phyloP scores from a whole-genome alignment of 352 stramenopile genomes.

The Bremia lactucae region DNA sequence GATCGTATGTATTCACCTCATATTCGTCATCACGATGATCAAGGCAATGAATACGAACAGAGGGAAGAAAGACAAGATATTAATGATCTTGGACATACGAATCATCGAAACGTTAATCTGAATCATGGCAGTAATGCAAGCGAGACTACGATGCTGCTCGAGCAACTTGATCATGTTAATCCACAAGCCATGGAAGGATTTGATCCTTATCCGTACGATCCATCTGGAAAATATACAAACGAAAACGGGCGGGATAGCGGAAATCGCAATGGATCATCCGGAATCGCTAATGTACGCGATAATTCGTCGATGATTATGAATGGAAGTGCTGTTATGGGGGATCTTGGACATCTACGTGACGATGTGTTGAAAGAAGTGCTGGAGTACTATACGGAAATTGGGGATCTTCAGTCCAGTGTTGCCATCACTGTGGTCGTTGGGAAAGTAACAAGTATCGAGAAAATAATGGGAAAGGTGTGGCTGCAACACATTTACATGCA shows the following conservation, averaged over 20 bases:
- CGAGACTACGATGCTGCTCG: constrained; percentile 64
- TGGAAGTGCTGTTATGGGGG: constrained; percentile 63
- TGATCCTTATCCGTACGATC: constrained; percentile 75
- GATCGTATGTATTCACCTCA: constrained; percentile 5
- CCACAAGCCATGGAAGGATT: constrained; percentile 81
- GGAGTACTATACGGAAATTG: constrained; percentile 79
- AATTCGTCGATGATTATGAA: constrained; percentile 60
- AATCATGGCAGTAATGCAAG: constrained; percentile 29
- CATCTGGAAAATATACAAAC: constrained; percentile 11
- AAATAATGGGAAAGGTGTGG: constrained; percentile 76
- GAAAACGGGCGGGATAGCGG: constrained; percentile 23
- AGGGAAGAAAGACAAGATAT: too few species aligned
- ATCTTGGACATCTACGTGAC: constrained; percentile 61
- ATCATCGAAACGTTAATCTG: constrained; percentile 9
- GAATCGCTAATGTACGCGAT: constrained; percentile 17
- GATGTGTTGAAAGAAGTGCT: constrained; percentile 78
- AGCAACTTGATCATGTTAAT: constrained; percentile 82
- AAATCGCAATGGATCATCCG: constrained; percentile 18
- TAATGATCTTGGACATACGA: too few species aligned
- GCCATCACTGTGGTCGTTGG: constrained; percentile 64
- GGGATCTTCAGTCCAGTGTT: constrained; percentile 79
- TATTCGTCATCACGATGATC: constrained; percentile 9
- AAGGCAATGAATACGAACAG: constrained; percentile 5
- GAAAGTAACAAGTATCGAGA: constrained; percentile 64
- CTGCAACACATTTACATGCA: constrained; percentile 88